Evolutionary conservation across 179 eudicot genomes (phyloP), one percentile per base, ranked within the genome.

Genomic region (Carnegiea gigantea): DNA sequence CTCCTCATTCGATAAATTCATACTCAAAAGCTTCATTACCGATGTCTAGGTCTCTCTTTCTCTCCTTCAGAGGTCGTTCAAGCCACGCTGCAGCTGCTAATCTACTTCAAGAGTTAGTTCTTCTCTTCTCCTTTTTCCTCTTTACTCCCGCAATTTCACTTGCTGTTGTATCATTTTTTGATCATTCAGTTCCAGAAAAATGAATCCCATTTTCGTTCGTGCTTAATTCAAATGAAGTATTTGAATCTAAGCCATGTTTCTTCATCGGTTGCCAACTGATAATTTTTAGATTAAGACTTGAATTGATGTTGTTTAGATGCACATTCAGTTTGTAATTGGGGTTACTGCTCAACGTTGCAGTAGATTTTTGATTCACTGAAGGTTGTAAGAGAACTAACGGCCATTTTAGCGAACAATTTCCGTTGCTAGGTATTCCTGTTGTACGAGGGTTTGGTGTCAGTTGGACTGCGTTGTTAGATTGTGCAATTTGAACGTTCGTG

Each of bases 1-100:
- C 57, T 51, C 2, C 46, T 70, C 10, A 70, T 30, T 70, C 21
- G 10, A 36, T 70, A 70, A 36, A 33, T 6, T 75, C 21, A 18
- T n/a, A 75, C 68, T 62, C 68, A 23, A 11, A 28, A 23, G 23
- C 40, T 30, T 75, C 36, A 2, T 30, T 28, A 12, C 23, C 28
- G 13, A 82, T 77, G 80, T 38, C 26, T 46, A 77, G 73, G 81
- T 70, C 81, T 82, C 51, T 75, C 38, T 57, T 57, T 77, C 71
- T 54, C 24, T 40, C 44, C 8, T 40, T 40, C 44, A 5, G 44
- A 40, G 44, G 44, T 40, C 84, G 80, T 24, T 28, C 70, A 43
- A 26, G 26, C 64, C 80, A 59, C 6, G 5, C 80, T 51, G 38
- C 79, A 5, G 5, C 80, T 51, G 38, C 79, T 72, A 57, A 5